Base-by-base conservation (phyloP, 352 stramenopile species). In the Thraustotheca clavata region DNA sequence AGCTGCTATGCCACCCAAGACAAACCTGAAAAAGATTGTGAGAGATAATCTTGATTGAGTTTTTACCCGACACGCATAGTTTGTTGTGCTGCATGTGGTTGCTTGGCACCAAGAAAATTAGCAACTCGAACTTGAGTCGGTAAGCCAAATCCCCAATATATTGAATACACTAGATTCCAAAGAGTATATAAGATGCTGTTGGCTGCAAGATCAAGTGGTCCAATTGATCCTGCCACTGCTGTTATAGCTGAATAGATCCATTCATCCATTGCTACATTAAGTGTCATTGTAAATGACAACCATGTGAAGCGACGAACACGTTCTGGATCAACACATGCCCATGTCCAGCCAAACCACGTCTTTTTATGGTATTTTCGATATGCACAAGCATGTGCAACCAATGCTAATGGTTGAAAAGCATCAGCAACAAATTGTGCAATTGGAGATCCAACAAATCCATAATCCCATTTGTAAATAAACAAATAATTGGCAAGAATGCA, bases 151-250 rank as follows among this genome's bases (percentile, higher is more conserved):
- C 66, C 66, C 66, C 66, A 71, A 34, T 65, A 65, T 41, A 65
- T 65, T 41, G 41, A 57, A 46, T 65, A 65, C 14, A 65, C 57
- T 32, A 65, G 57, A 35, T 65, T 65, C 57, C 57, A 65, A 18
- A 65, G 57, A 29, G 47, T 65, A 20, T 65, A 65, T 6, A 65
- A 33, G 2, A 65, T 32, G 39, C 57, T 88, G 74, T 90, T 91
- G 18, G 81, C 84, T 0, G 84, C 84, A 9, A 93, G 59, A 39
- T 88, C 77, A 50, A 77, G 68, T n/a, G 57, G 47, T 1, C 57
- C 57, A 33, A 65, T 41, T 33, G 22, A 65, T 29, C 57, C 39
- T 5, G 57, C 57, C 41, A 65, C 43, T 16, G 39, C 57, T 7
- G 57, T 65, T 14, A 65, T 33, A 2, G 47, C 57, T 20, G 57